Conservation (phyloP, 176 grass and related monocot species). For the bread wheat (Triticum aestivum) region DNA sequence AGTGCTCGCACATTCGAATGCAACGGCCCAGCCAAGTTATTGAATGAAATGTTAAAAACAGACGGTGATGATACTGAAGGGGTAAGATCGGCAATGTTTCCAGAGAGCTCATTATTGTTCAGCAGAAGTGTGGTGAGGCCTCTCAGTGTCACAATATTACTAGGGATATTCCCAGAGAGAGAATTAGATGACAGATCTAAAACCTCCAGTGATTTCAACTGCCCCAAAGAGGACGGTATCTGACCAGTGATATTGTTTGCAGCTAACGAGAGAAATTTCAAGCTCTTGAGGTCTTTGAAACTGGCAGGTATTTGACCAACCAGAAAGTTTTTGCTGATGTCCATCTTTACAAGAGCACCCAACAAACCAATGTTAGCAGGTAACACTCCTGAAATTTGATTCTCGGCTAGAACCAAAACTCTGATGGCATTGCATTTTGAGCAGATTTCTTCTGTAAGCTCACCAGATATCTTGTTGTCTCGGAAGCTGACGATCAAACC, state of each 20-base stretch:
- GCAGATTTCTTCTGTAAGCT: slow-evolving; percentile 44
- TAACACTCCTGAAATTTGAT: slow-evolving; percentile 72
- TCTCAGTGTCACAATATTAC: slow-evolving; percentile 47
- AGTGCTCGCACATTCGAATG: slow-evolving; percentile 46
- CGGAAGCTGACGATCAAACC: slow-evolving; percentile 52
- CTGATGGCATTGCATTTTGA: slow-evolving; percentile 55
- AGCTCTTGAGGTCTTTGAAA: slow-evolving; percentile 54
- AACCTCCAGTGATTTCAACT: slow-evolving; percentile 65
- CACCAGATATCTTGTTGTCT: slow-evolving; percentile 64
- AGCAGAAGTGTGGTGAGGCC: slow-evolving; percentile 61
- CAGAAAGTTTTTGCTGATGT: slow-evolving; percentile 68
- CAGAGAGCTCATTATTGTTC: slow-evolving; percentile 74
- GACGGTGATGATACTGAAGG: slow-evolving; percentile 49
- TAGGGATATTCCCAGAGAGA: slow-evolving; percentile 63
- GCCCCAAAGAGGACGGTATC: slow-evolving; percentile 53
- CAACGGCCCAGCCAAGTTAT: slow-evolving; percentile 68
- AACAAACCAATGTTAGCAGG: slow-evolving; percentile 65
- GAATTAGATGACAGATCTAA: slow-evolving; percentile 91
- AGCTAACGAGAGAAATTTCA: slow-evolving; percentile 75
- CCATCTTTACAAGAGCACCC: slow-evolving; percentile 55
- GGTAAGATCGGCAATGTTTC: slow-evolving; percentile 51
- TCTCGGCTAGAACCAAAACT: slow-evolving; percentile 69
- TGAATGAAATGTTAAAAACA: slow-evolving; percentile 75
- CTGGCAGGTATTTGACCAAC: slow-evolving; percentile 63
- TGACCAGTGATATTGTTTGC: slow-evolving; percentile 68